Conservation (phyloP, 2,329 filamentous ascomycete species). For the Ophiostoma novo-ulmi region DNA sequence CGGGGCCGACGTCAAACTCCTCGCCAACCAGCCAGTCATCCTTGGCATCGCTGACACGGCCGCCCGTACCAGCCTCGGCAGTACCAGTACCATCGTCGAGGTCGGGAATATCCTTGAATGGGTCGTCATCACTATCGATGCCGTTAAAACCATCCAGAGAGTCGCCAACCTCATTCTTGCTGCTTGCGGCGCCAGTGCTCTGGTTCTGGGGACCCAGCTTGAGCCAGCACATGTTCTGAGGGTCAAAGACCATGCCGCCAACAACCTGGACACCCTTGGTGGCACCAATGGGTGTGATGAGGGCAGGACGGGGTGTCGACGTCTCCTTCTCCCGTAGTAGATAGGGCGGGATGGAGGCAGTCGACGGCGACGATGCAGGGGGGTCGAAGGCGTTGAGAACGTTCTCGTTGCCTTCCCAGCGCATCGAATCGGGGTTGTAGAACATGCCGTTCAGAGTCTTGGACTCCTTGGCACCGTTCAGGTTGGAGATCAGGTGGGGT, state of each 20-base stretch:
- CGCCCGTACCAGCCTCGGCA: slow-evolving; percentile 47
- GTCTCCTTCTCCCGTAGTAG: slow-evolving; percentile 52
- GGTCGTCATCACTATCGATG: slow-evolving; percentile 80
- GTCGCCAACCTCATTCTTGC: slow-evolving; percentile 48
- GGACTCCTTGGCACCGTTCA: slow-evolving; percentile 66
- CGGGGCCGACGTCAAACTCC: slow-evolving; percentile 94
- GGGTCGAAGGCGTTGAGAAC: slow-evolving; percentile 72
- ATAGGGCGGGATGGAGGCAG: slow-evolving; percentile 36
- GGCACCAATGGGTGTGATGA: slow-evolving; percentile 85
- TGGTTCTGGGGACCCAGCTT: slow-evolving; percentile 58
- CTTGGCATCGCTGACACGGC: slow-evolving; percentile 37
- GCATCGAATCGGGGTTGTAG: slow-evolving; percentile 80
- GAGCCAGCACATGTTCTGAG: slow-evolving; percentile 95
- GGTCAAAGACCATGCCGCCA: slow-evolving; percentile 98
- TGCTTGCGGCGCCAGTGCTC: slow-evolving; percentile 23
- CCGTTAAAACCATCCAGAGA: slow-evolving; percentile 62
- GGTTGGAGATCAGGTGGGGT: slow-evolving; percentile 83
- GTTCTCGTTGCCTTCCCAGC: slow-evolving; percentile 97
- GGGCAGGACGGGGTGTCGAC: slow-evolving; percentile 61
- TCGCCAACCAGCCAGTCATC: slow-evolving; percentile 86
- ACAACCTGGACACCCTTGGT: slow-evolving; percentile 88
- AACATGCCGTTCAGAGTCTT: slow-evolving; percentile 93
- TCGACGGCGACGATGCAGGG: slow-evolving; percentile 49
- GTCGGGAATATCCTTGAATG: slow-evolving; percentile 92
- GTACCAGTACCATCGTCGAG: slow-evolving; percentile 64